Conservation (phyloP, 225 moss, liverwort and hornwort species). For the Marchantia paleacea region DNA sequence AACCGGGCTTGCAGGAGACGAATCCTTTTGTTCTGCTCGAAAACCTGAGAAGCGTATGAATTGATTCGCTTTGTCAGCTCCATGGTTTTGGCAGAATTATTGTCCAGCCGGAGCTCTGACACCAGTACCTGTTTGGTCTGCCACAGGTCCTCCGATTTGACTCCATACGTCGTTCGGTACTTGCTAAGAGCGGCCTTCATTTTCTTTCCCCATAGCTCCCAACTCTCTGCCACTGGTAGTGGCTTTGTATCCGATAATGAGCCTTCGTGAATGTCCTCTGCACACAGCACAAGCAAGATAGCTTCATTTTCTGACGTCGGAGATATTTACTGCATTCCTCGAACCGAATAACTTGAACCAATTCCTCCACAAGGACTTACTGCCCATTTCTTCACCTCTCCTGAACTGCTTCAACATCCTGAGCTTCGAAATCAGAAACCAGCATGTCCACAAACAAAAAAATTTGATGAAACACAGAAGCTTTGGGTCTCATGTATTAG, state of each 20-base stretch:
- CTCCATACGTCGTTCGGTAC: background rate
- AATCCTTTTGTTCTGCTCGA: constrained; percentile 34
- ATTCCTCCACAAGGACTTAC: background rate
- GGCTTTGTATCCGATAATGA: background rate
- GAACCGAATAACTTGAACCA: background rate
- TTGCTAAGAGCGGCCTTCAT: constrained; percentile 10
- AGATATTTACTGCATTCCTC: background rate
- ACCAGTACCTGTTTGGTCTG: constrained; percentile 26
- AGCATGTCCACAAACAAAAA: background rate
- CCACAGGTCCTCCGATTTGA: background rate
- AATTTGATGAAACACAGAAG: background rate
- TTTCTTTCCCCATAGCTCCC: constrained; percentile 12
- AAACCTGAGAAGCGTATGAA: constrained; percentile 21
- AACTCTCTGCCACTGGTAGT: background rate
- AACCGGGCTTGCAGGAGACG: constrained; percentile 27
- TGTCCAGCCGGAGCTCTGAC: constrained; percentile 25
- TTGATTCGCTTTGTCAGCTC: constrained; percentile 35
- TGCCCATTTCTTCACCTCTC: background rate
- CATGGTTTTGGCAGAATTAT: constrained; percentile 20
- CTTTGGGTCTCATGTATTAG: background rate
- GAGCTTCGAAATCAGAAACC: background rate
- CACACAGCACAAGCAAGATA: background rate
- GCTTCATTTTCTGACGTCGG: background rate
- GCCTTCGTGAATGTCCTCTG: background rate
- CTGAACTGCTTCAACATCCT: background rate